Evolutionary conservation across 2,329 filamentous ascomycete species (phyloP).

Genomic region (Colletotrichum sp.): DNA sequence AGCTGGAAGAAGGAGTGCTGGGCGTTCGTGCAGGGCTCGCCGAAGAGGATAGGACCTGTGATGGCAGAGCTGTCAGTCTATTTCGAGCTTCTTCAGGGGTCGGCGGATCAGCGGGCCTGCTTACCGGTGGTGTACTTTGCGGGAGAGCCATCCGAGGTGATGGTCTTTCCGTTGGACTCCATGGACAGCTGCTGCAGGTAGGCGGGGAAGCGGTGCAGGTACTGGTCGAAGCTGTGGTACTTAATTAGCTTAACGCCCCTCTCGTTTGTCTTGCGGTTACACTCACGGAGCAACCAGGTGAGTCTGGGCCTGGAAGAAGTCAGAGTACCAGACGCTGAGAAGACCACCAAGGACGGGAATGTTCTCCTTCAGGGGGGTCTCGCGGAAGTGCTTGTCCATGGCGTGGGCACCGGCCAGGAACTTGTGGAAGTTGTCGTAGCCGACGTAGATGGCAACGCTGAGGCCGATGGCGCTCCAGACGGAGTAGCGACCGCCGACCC

Average conservation of each 20-base stretch:
- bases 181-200: conserved; percentile 99
- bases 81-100: background rate
- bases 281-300: conserved; percentile 93
- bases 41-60: conserved; percentile 84
- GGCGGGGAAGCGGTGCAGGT: conserved; percentile 97
- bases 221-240: conserved; percentile 84
- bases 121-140: conserved; percentile 93
- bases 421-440: conserved; percentile 96
- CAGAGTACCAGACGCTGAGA: conserved; percentile 96
- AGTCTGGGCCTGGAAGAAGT: conserved; percentile 98
- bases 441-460: conserved; percentile 92
- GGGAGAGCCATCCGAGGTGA: conserved; percentile 85
- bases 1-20: conserved; percentile 99
- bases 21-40: conserved; percentile 97
- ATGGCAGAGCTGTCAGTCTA: background rate
- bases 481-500: conserved; percentile 97
- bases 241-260: background rate
- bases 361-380: conserved; percentile 90
- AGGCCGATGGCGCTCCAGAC: conserved; percentile 99
- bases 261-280: too few species aligned
- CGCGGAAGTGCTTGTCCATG: conserved; percentile 98
- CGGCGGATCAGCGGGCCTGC: conserved; percentile 8
- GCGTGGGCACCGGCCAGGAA: conserved; percentile 94
- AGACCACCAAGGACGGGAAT: conserved; percentile 93
- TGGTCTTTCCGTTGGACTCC: conserved; percentile 99